phyloP scores from a whole-genome alignment of 371 early-diverging fungal species.

The Aphelidium insulamus region DNA sequence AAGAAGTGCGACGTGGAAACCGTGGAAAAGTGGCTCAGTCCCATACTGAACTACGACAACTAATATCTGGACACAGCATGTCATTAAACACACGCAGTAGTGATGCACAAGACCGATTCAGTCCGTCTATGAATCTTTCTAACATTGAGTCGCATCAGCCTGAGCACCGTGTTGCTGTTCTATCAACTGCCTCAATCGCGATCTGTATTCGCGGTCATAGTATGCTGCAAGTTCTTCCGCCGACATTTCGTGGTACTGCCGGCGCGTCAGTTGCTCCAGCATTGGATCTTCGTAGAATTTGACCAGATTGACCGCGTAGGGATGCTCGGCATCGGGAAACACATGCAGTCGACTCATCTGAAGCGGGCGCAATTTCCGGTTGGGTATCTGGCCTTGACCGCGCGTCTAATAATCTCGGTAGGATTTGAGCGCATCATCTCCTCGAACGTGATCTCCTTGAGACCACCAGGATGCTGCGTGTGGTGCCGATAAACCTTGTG shows the following conservation, averaged over 20 bases:
- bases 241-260: too few relatives aligned
- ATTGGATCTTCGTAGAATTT: conserved; percentile 59
- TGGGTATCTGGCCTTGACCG: conserved; percentile 89
- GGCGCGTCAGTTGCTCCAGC: too few relatives aligned
- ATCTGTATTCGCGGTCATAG: too few relatives aligned
- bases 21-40: conserved; percentile 64
- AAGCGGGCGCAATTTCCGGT: conserved; percentile 62
- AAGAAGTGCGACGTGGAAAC: conserved; percentile 38
- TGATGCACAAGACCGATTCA: too few relatives aligned
- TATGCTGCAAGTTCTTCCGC: too few relatives aligned
- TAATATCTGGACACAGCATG: too few relatives aligned
- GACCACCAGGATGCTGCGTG: conserved; percentile 73
- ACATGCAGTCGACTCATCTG: conserved; percentile 57
- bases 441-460: conserved; percentile 56
- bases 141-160: too few relatives aligned
- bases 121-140: too few relatives aligned
- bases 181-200: too few relatives aligned
- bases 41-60: conserved; percentile 65
- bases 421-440: conserved; percentile 53
- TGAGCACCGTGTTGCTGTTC: too few relatives aligned
- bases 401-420: conserved; percentile 52
- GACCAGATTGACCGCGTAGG: conserved; percentile 67
- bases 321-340: conserved; percentile 75
- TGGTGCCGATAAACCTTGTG: conserved; percentile 80
- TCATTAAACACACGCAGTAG: too few relatives aligned